phyloP scores from a whole-genome alignment of 768 basidiomycete species.

The Multifurca ochricompacta region DNA sequence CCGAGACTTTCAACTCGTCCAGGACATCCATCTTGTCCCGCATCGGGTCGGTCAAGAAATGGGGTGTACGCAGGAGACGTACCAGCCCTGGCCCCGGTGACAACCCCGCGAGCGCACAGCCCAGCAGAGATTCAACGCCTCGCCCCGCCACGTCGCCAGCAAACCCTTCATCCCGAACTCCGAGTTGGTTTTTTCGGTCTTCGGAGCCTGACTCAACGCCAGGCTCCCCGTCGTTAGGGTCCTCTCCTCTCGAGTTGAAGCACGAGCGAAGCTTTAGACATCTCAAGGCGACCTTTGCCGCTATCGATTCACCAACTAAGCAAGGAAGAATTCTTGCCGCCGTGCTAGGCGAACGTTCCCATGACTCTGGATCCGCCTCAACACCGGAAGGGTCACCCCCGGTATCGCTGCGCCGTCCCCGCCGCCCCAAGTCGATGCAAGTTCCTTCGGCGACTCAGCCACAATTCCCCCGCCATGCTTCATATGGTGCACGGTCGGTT shows the following conservation, averaged over 20 bases:
- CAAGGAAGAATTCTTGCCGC: constrained; percentile 14
- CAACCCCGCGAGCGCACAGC: constrained; percentile 26
- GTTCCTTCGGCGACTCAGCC: constrained; percentile 24
- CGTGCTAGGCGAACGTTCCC: constrained; percentile 12
- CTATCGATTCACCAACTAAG: constrained; percentile 24
- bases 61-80: constrained; percentile 40
- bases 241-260: constrained; percentile 24
- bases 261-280: constrained; percentile 29
- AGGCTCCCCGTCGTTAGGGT: constrained; percentile 38
- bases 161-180: constrained; percentile 22
- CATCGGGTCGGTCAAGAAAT: constrained; percentile 52
- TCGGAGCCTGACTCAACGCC: constrained; percentile 32
- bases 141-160: constrained; percentile 27
- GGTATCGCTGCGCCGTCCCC: constrained; percentile 23
- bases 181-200: constrained; percentile 45
- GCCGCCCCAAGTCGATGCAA: constrained; percentile 40
- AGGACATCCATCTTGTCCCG: constrained; percentile 43
- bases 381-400: constrained; percentile 22
- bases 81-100: constrained; percentile 38
- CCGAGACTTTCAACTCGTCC: constrained; percentile 27
- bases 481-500: constrained; percentile 22
- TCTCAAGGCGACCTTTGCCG: constrained; percentile 24
- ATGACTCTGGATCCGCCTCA: constrained; percentile 25
- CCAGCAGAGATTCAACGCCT: constrained; percentile 24
- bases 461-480: constrained; percentile 25